Base-by-base conservation (phyloP, 345 rosid species). In the Noccaea bulbosa region DNA sequence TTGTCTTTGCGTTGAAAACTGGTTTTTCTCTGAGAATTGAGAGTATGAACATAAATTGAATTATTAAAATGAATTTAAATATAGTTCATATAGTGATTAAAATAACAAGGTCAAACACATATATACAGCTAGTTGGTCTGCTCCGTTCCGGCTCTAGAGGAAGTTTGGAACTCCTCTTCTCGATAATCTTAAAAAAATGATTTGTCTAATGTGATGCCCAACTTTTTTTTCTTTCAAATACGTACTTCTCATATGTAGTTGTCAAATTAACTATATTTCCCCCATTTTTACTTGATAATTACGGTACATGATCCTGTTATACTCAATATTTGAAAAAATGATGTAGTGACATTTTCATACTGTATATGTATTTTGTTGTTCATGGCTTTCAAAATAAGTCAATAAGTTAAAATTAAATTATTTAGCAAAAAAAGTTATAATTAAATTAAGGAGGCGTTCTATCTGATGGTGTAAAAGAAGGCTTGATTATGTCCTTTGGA, bases 1-100 rank as follows among this genome's bases (percentile, higher is more conserved):
- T 73, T 73, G 65, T 49, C 71, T 56, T 73, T 6, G 60, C 41
- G 71, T 73, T 65, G 65, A 55, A 72, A 64, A 54, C 7, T 55
- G 3, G 17, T 35, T 24, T 37, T 54, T 27, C 30, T 27, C 4
- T 27, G 30, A 27, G 3, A 27, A 73, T 38, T 38, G 59, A 55
- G 65, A 56, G n/a, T 43, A 65, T 16, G 65, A 56, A 56, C 70
- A 55, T 47, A 37, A 11, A 15, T 9, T 46, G 43, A 27, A 45
- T 45, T 63, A 45, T 54, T 7, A 34, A 53, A 72, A 32, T 50
- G 62, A 41, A 8, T 14, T 51, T 12, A 38, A 7, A 67, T 41
- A 53, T 8, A 60, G 14, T 41, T 51, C 24, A 30, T 16, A 51
- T 15, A 22, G 39, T 44, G 10, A 45, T 56, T 64, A 56, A 67